Percentiles rank a stretch among this genome's conserved stretches.
phyloP scores from a whole-genome alignment of 2,329 filamentous ascomycete species.

The Diaporthe sp. region DNA sequence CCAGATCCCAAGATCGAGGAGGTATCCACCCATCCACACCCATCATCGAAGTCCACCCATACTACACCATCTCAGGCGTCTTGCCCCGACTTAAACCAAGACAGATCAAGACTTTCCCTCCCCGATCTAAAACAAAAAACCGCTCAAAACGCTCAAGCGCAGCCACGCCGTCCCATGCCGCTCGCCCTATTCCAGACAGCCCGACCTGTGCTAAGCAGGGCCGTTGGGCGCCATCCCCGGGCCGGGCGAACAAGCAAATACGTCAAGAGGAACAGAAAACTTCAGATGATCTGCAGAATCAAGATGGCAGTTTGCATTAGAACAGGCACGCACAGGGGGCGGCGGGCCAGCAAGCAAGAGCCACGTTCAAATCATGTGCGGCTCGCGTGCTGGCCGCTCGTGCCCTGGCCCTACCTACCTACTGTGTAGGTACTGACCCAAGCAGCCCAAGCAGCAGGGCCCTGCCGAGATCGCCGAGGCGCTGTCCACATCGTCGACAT shows the following conservation, averaged over 20 bases:
- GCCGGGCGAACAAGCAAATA: background rate
- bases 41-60: background rate
- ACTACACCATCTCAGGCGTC: background rate
- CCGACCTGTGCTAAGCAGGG: background rate
- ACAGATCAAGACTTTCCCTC: background rate
- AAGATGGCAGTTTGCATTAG: conserved; percentile 15
- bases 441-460: background rate
- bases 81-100: background rate
- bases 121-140: conserved; percentile 3
- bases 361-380: conserved; percentile 16
- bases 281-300: conserved; percentile 15
- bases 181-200: background rate
- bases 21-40: background rate
- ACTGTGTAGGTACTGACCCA: too few relatives aligned
- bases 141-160: conserved; percentile 13
- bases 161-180: conserved; percentile 13
- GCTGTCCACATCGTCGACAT: conserved; percentile 1
- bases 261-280: background rate
- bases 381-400: conserved; percentile 2
- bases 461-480: conserved; percentile 14
- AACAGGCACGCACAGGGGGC: background rate
- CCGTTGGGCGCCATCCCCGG: background rate
- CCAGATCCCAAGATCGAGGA: background rate
- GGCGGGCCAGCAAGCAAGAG: background rate
- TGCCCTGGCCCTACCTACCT: background rate